Conservation (phyloP, 2,329 filamentous ascomycete species). For the Sporothrix sp. region DNA sequence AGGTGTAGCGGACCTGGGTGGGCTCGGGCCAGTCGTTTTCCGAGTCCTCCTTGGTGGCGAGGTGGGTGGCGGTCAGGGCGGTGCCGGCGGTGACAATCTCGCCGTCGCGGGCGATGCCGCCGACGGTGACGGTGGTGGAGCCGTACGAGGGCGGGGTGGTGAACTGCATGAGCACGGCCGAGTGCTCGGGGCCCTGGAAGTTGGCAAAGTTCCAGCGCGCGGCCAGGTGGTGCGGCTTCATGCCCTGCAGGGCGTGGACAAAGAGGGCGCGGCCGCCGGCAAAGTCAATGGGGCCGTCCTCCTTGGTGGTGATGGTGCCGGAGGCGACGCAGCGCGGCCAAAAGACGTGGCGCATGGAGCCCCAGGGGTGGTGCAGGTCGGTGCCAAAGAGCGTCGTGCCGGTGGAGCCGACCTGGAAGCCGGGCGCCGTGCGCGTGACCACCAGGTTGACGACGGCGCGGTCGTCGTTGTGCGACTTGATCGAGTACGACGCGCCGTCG, state of each 20-base stretch:
- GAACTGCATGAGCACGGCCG: slow-evolving; percentile 90
- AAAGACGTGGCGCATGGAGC: slow-evolving; percentile 82
- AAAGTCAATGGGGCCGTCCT: slow-evolving; percentile 71
- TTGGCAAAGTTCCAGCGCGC: slow-evolving; percentile 87
- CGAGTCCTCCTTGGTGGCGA: slow-evolving; percentile 57
- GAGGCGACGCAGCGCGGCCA: slow-evolving; percentile 81
- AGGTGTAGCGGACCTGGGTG: slow-evolving; percentile 61
- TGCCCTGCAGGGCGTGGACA: slow-evolving; percentile 82
- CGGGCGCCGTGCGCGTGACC: slow-evolving; percentile 64
- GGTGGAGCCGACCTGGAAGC: slow-evolving; percentile 75
- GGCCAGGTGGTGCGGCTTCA: slow-evolving; percentile 97
- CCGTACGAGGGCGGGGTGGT: slow-evolving; percentile 91
- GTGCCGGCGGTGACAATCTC: slow-evolving; percentile 67
- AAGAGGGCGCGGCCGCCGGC: slow-evolving; percentile 74
- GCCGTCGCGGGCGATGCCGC: slow-evolving; percentile 70
- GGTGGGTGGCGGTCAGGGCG: slow-evolving; percentile 57
- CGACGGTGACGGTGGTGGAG: slow-evolving; percentile 71
- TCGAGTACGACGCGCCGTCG: slow-evolving; percentile 70
- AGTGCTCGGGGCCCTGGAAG: slow-evolving; percentile 80
- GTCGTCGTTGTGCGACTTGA: slow-evolving; percentile 83
- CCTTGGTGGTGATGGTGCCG: slow-evolving; percentile 74
- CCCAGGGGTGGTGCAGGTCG: slow-evolving; percentile 80
- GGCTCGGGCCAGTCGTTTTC: slow-evolving; percentile 88
- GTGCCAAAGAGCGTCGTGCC: slow-evolving; percentile 81
- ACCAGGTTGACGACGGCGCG: slow-evolving; percentile 77